These are phyloP conservation scores for Halophytophthora polymorphica DNA, from an alignment of 352 stramenopile genomes.

Conservation along the genomic window DNA sequence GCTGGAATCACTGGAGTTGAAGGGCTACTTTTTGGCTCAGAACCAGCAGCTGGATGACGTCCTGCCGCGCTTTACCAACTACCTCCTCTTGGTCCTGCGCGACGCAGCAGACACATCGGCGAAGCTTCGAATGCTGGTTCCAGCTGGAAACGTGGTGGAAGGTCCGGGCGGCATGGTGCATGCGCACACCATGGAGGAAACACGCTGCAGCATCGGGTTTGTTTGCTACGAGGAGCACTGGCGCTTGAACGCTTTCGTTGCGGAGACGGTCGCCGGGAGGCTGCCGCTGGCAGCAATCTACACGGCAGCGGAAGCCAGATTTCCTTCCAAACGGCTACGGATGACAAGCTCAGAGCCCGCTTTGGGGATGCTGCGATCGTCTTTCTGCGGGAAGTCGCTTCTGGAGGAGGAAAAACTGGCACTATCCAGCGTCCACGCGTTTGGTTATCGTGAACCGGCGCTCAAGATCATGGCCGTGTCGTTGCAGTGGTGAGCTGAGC, in stretches of 20 bases:
- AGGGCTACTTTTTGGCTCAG: conserved; percentile 32
- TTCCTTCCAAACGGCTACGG: conserved; percentile 27
- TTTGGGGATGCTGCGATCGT: conserved; percentile 37
- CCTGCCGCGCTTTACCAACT: conserved; percentile 34
- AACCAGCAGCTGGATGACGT: conserved; percentile 41
- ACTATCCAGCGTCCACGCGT: conserved; percentile 21
- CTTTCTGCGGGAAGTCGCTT: conserved; percentile 31
- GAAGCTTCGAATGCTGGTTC: conserved; percentile 29
- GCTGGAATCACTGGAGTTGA: conserved; percentile 32
- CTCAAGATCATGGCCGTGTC: conserved; percentile 31
- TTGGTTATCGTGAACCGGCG: conserved; percentile 38
- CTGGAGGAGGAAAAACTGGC: conserved; percentile 18
- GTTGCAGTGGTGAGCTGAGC: conserved; percentile 22
- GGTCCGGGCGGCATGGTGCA: conserved; percentile 15
- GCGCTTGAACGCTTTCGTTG: conserved; percentile 28
- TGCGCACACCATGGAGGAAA: conserved; percentile 9
- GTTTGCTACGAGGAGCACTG: conserved; percentile 32
- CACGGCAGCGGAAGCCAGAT: conserved; percentile 15
- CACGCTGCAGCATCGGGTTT: conserved; percentile 12
- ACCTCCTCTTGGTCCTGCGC: conserved; percentile 27
- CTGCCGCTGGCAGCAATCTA: conserved; percentile 44
- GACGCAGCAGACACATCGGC: conserved; percentile 13
- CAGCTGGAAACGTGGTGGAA: conserved; percentile 24
- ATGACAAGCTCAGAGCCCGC: conserved; percentile 53
- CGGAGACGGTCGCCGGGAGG: conserved; percentile 33